Base-by-base conservation (phyloP, 495 filamentous ascomycete genomes). In the Gamarada debralockiae region DNA sequence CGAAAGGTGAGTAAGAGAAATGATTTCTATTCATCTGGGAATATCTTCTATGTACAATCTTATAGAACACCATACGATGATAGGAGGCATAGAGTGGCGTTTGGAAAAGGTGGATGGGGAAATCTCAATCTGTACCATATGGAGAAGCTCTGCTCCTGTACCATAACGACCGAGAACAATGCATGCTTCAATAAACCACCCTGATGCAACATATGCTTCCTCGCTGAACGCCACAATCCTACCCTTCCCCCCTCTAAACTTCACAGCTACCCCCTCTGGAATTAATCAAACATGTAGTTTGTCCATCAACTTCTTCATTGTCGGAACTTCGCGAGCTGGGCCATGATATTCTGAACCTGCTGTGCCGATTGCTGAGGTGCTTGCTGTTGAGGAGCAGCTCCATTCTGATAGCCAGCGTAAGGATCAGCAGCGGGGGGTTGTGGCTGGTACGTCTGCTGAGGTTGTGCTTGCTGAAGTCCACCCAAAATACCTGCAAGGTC, bases 401-500 rank as follows among this genome's bases (percentile, higher is more conserved):
- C 48, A 18, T 7, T 41, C 0, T 48, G 48, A 18, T 55, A 51
- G 24, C 55, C 56, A 8, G 48, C 31, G 51, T 62, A 61, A 2
- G 53, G 52, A 40, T 60, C 51, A 3, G 46, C 36, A 17, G 51
- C 18, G 9, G 37, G 52, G 33, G 31, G 65, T 57, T 48, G 63
- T 6, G n/a, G n/a, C n/a, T 65, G 53, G 17, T 37, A 47, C 33
- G 56, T 62, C 14, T 67, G 68, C 14, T 63, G 63, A 48, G 67
- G 67, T 10, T 70, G 57, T 3, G 66, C 61, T 27, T 68, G 48
- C 44, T 68, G 64, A 12, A 75, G 72, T 49, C 65, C 72, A 48
- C 67, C 76, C 13, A 87, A 62, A 18, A 87, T 67, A 56, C 76
- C 76, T 47, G 83, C 80, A 51, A 89, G 73, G 59, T 87, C 82